These are phyloP conservation scores for Glarea lozoyensis DNA, from an alignment of 495 filamentous ascomycete genomes.

Conservation along the genomic window DNA sequence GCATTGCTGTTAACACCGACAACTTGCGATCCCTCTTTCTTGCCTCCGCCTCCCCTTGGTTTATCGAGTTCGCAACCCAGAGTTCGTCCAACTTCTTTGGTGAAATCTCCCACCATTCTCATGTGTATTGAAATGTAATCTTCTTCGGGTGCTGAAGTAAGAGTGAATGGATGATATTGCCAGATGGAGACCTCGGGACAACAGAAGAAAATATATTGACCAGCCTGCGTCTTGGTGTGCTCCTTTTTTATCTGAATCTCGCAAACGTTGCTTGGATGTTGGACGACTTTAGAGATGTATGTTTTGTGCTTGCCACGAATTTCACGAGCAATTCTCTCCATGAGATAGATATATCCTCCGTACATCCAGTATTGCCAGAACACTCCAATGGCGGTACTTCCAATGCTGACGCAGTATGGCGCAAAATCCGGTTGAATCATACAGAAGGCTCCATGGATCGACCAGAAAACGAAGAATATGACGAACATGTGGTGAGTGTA, in stretches of 20 bases:
- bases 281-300: constrained; percentile 73
- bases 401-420: constrained; percentile 55
- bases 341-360: constrained; percentile 62
- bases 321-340: constrained; percentile 61
- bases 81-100: constrained; percentile 49
- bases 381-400: constrained; percentile 53
- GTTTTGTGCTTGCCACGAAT: constrained; percentile 64
- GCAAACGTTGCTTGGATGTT: constrained; percentile 73
- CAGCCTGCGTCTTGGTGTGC: constrained; percentile 64
- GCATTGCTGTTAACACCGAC: constrained; percentile 54
- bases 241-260: constrained; percentile 85
- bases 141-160: constrained; percentile 73
- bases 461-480: constrained; percentile 76
- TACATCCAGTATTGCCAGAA: constrained; percentile 80
- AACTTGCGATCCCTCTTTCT: constrained; percentile 44
- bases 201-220: constrained; percentile 77
- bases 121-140: constrained; percentile 77
- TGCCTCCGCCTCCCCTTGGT: constrained; percentile 22
- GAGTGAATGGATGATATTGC: constrained; percentile 74
- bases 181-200: constrained; percentile 72
- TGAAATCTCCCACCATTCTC: constrained; percentile 64
- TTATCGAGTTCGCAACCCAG: constrained; percentile 63
- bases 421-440: constrained; percentile 71
- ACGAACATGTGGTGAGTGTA: constrained; percentile 73
- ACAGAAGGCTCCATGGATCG: constrained; percentile 70